Evolutionary conservation across 805 yeast species (phyloP).

Genomic region (Saccharomyces jurei): DNA sequence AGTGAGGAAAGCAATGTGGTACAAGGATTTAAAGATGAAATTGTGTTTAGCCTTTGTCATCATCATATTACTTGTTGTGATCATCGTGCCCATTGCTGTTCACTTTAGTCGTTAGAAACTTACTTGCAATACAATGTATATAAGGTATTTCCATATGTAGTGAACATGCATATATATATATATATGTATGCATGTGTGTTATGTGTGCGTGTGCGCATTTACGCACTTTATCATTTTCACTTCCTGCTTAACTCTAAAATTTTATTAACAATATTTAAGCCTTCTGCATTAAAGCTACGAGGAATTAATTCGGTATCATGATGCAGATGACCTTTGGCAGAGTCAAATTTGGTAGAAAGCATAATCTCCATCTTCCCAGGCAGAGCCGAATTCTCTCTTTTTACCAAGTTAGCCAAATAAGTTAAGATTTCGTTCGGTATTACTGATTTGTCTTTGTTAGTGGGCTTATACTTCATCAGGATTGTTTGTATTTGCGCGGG

Average conservation of each 20-base stretch:
- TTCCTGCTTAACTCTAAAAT: not conserved
- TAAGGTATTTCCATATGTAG: not conserved
- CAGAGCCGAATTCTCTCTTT: conserved; percentile 1
- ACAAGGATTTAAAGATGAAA: conserved; percentile 94
- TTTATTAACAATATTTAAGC: not conserved
- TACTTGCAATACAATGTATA: not conserved
- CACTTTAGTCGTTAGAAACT: conserved; percentile 43
- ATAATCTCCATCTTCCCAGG: conserved; percentile 2
- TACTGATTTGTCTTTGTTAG: conserved; percentile 2
- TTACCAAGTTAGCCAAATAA: conserved; percentile 6
- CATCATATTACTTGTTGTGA: conserved; percentile 71
- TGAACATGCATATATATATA: not conserved
- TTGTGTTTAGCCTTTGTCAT: conserved; percentile 76
- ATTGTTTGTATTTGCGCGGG: conserved; percentile 8
- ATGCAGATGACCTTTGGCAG: not conserved
- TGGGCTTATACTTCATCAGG: conserved; percentile 10
- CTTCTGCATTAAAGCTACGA: not conserved
- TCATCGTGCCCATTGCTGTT: conserved; percentile 85
- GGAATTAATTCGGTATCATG: not conserved
- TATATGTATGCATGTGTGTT: not conserved
- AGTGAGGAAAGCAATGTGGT: conserved; percentile 98
- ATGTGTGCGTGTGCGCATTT: not conserved
- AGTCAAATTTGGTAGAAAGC: not conserved
- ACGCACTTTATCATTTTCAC: not conserved
- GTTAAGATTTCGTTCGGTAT: conserved; percentile 9